Evolutionary conservation across 192 early-diverging fungal genomes (phyloP).

Genomic region (Mortierella antarctica): DNA sequence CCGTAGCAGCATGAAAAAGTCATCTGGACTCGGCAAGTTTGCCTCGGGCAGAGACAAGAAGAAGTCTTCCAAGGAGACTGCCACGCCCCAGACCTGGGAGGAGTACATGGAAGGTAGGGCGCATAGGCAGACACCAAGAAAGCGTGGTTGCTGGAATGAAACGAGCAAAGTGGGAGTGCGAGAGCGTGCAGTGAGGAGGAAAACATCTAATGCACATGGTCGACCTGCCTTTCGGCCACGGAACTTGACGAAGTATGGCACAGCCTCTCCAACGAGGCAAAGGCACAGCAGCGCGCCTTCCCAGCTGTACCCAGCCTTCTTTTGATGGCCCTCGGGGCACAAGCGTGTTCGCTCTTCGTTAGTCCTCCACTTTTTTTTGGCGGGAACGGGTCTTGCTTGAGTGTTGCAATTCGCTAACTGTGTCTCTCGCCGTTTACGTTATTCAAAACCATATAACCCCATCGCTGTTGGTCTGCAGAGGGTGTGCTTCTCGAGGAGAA

Average conservation of each 20-base stretch:
- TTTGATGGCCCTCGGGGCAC: too few relatives aligned
- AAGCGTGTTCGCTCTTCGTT: too few relatives aligned
- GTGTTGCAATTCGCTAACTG: background rate
- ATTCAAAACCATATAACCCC: background rate
- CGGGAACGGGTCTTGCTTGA: background rate
- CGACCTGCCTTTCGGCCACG: background rate
- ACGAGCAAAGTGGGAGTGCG: background rate
- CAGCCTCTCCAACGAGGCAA: too few relatives aligned
- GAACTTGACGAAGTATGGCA: too few relatives aligned
- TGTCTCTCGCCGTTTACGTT: background rate
- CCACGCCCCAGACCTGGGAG: constrained; percentile 64
- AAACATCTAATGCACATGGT: background rate
- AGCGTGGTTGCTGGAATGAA: background rate
- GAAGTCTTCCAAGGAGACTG: constrained; percentile 44
- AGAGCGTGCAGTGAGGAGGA: background rate
- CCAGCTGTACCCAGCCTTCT: too few relatives aligned
- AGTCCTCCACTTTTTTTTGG: constrained; percentile 4
- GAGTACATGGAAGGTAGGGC: constrained; percentile 64
- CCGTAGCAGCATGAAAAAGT: constrained; percentile 23
- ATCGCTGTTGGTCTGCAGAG: constrained; percentile 33
- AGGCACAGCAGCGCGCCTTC: too few relatives aligned
- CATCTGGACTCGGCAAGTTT: constrained; percentile 17
- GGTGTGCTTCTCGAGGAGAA: constrained; percentile 65
- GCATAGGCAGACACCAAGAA: background rate
- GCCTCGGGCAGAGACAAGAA: constrained; percentile 43